Conservation (phyloP, 768 basidiomycete genomes). For the Leucosporidium yakuticum region DNA sequence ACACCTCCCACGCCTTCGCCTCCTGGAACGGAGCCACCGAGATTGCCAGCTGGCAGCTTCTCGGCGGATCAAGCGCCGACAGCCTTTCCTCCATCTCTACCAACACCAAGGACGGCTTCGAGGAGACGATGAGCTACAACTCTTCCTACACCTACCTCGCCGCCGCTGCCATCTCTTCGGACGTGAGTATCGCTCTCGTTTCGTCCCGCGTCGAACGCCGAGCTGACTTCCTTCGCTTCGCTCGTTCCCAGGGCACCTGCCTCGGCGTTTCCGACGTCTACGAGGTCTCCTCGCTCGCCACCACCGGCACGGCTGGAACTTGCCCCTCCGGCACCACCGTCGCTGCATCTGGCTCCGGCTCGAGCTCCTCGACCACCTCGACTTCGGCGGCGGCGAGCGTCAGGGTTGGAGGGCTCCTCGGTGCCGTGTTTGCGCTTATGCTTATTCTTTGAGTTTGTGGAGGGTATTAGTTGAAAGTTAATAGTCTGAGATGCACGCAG, state of each 20-base stretch:
- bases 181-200: neutral
- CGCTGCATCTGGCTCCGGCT: neutral
- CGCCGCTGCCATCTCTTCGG: neutral
- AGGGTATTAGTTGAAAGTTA: too few species aligned
- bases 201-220: too few species aligned
- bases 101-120: slow-evolving; percentile 31
- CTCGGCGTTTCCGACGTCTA: slow-evolving; percentile 18
- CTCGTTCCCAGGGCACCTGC: slow-evolving; percentile 8
- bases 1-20: slow-evolving; percentile 25
- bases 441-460: too few species aligned
- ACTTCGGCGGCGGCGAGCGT: neutral
- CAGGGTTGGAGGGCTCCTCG: too few species aligned
- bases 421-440: too few species aligned
- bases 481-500: too few species aligned
- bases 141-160: neutral
- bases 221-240: neutral
- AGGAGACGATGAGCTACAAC: slow-evolving; percentile 15
- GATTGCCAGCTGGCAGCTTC: slow-evolving; percentile 23
- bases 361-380: neutral
- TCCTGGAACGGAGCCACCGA: slow-evolving; percentile 42
- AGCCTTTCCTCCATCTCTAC: slow-evolving; percentile 14
- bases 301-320: slow-evolving; percentile 8
- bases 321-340: slow-evolving; percentile 7
- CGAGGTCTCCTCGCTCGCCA: neutral
- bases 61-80: slow-evolving; percentile 25